phyloP scores from a whole-genome alignment of 1,284 basidiomycete species.

The Sutorius eximius region DNA sequence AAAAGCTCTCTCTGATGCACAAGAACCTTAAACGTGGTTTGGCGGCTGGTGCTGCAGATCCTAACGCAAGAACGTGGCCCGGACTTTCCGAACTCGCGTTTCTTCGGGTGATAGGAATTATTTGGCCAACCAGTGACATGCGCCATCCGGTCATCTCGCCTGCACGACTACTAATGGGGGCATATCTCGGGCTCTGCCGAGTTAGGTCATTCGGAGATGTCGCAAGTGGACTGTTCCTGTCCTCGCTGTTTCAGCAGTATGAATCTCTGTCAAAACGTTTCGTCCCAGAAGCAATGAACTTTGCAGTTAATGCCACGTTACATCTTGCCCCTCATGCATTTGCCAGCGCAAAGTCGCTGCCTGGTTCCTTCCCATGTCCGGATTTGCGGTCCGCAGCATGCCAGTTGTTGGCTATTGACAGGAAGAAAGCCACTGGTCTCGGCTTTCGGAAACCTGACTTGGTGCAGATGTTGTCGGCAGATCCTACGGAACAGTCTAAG shows the following conservation, averaged over 20 bases:
- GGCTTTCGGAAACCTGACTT: conserved; percentile 50
- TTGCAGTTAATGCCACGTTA: conserved; percentile 69
- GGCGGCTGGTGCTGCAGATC: conserved; percentile 65
- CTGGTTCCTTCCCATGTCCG: conserved; percentile 69
- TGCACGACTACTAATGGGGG: conserved; percentile 84
- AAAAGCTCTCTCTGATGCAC: conserved; percentile 89
- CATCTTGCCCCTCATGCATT: conserved; percentile 71
- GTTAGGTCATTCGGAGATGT: conserved; percentile 77
- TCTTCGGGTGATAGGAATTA: conserved; percentile 74
- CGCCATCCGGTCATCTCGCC: conserved; percentile 89
- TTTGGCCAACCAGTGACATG: conserved; percentile 96
- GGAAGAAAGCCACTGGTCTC: conserved; percentile 43
- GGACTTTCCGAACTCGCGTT: conserved; percentile 80
- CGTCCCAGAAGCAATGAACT: conserved; percentile 89
- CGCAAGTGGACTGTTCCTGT: conserved; percentile 86
- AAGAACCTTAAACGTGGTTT: conserved; percentile 91
- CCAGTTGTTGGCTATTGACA: conserved; percentile 40
- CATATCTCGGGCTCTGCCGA: conserved; percentile 86
- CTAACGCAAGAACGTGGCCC: conserved; percentile 84
- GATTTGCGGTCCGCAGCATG: conserved; percentile 61
- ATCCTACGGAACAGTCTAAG: conserved; percentile 60
- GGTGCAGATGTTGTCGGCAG: conserved; percentile 39
- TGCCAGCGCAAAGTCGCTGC: conserved; percentile 48
- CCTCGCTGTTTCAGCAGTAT: conserved; percentile 80
- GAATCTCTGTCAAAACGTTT: conserved; percentile 85